Evolutionary conservation across 192 early-diverging fungal genomes (phyloP).

Genomic region (Dimargaris cristalligena): DNA sequence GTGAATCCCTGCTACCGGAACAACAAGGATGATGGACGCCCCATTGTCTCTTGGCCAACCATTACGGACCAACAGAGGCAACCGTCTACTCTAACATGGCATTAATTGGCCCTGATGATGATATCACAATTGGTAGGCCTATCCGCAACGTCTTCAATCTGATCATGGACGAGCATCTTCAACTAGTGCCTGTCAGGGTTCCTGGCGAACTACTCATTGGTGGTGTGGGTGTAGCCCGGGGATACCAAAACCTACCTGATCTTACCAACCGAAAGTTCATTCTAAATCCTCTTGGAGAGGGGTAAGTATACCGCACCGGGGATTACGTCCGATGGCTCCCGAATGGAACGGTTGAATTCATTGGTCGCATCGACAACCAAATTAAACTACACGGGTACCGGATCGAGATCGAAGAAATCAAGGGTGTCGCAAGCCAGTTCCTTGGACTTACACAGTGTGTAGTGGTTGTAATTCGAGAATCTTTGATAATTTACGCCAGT

Average conservation of each 20-base stretch:
- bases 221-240: conserved; percentile 16
- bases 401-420: conserved; percentile 18
- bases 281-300: conserved; percentile 17
- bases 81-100: not conserved
- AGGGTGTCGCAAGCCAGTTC: conserved; percentile 10
- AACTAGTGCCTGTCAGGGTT: conserved; percentile 16
- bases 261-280: conserved; percentile 18
- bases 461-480: conserved; percentile 12
- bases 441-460: conserved; percentile 11
- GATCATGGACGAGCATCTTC: conserved; percentile 12
- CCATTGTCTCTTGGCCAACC: not conserved
- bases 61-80: not conserved
- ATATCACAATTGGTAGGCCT: conserved; percentile 15
- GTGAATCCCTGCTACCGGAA: not conserved
- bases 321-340: conserved; percentile 16
- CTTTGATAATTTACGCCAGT: conserved; percentile 15
- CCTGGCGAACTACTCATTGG: conserved; percentile 20
- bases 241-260: conserved; percentile 20
- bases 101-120: not conserved
- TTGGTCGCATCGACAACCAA: conserved; percentile 20
- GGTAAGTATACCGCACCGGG: conserved; percentile 18
- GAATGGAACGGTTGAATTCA: conserved; percentile 14
- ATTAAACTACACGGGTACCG: conserved; percentile 22
- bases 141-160: conserved; percentile 12
- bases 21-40: not conserved